phyloP scores from a whole-genome alignment of 495 filamentous ascomycete genomes.

The Annulohypoxylon bovei region DNA sequence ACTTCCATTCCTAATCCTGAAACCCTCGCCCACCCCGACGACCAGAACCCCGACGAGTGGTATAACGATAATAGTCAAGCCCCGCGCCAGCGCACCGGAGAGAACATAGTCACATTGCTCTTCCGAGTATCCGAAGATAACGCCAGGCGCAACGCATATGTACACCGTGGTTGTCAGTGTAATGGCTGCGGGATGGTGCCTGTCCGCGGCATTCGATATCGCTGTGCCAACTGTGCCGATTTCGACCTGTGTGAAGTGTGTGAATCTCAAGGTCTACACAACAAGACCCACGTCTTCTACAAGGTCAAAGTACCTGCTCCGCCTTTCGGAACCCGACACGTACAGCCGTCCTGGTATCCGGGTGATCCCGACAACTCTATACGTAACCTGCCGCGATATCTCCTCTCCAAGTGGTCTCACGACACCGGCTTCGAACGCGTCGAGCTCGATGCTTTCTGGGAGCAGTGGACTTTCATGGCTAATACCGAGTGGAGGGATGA shows the following conservation, averaged over 20 bases:
- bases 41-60: conserved; percentile 69
- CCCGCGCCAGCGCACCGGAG: conserved; percentile 69
- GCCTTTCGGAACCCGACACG: conserved; percentile 63
- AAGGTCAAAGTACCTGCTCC: conserved; percentile 70
- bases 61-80: conserved; percentile 53
- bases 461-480: conserved; percentile 94
- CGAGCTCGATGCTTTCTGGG: conserved; percentile 92
- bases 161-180: conserved; percentile 93
- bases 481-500: conserved; percentile 86
- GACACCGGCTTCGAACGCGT: conserved; percentile 82
- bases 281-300: conserved; percentile 94
- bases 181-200: conserved; percentile 86
- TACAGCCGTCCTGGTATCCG: conserved; percentile 86
- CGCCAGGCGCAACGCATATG: conserved; percentile 82
- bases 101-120: conserved; percentile 76
- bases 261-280: conserved; percentile 84
- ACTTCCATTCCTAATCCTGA: conserved; percentile 20
- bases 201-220: conserved; percentile 90
- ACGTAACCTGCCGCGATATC: conserved; percentile 67
- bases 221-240: conserved; percentile 91
- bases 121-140: conserved; percentile 87
- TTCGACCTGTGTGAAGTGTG: conserved; percentile 92
- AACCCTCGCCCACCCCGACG: conserved; percentile 55
- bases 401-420: conserved; percentile 71
- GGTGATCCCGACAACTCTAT: conserved; percentile 76